Percentiles rank a stretch among this genome's conserved stretches.
phyloP scores from a whole-genome alignment of 768 basidiomycete genomes.

The Russula virescens region DNA sequence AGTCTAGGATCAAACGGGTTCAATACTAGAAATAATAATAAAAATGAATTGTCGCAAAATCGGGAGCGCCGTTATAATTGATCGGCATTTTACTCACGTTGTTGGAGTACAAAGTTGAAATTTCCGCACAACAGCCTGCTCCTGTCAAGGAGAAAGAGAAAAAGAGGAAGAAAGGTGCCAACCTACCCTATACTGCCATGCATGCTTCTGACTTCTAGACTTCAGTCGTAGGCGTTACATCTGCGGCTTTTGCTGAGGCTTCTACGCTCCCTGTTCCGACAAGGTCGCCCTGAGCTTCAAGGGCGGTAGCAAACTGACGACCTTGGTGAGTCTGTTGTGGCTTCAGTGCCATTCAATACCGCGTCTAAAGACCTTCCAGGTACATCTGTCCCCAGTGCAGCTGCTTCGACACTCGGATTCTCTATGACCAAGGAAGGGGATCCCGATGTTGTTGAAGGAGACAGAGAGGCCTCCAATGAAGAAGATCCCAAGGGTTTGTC shows the following conservation, averaged over 20 bases:
- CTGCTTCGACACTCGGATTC: slow-evolving; percentile 54
- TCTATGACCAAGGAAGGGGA: slow-evolving; percentile 54
- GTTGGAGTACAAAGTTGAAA: slow-evolving; percentile 74
- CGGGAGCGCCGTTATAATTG: slow-evolving; percentile 70
- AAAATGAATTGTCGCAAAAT: too few species aligned
- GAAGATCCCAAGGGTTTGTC: slow-evolving; percentile 50
- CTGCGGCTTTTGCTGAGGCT: slow-evolving; percentile 37
- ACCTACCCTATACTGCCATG: not conserved
- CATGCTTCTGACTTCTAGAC: not conserved
- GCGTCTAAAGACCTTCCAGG: not conserved
- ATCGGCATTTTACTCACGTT: too few species aligned
- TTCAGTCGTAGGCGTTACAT: slow-evolving; percentile 1
- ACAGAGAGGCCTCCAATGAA: slow-evolving; percentile 29
- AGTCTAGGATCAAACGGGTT: slow-evolving; percentile 64
- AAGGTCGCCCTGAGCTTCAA: slow-evolving; percentile 76
- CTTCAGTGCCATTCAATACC: slow-evolving; percentile 14
- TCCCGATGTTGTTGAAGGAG: slow-evolving; percentile 39
- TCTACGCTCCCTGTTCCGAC: slow-evolving; percentile 64
- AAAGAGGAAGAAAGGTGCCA: slow-evolving; percentile 52
- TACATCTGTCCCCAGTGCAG: slow-evolving; percentile 29
- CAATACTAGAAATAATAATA: slow-evolving; percentile 98
- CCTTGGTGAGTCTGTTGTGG: slow-evolving; percentile 24
- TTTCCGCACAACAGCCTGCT: slow-evolving; percentile 37
- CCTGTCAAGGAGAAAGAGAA: slow-evolving; percentile 55
- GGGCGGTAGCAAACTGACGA: slow-evolving; percentile 23